Percentiles rank a stretch among this genome's conserved stretches.
These are phyloP conservation scores for Fusarium gaditjirri DNA, from an alignment of 2,329 filamentous ascomycete species.

Conservation along the genomic window DNA sequence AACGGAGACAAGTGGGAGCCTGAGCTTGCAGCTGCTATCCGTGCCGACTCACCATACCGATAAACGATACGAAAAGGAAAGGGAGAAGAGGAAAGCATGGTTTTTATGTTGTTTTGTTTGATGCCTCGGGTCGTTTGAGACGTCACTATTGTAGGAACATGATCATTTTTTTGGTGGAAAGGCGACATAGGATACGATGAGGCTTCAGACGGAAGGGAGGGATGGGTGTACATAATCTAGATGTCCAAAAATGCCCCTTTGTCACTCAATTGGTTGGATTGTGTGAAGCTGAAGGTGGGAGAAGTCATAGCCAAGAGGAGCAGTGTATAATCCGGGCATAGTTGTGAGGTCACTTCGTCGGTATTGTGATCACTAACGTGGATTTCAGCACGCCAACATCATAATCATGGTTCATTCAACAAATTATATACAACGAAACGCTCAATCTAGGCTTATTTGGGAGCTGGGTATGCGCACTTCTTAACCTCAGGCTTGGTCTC, in stretches of 20 bases:
- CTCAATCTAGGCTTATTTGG: slow-evolving; percentile 2
- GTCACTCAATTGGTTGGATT: slow-evolving; percentile 33
- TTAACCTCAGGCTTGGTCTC: slow-evolving; percentile 26
- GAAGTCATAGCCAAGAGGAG: background rate
- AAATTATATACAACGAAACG: background rate
- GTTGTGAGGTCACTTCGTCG: background rate
- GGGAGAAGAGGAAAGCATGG: slow-evolving; percentile 20
- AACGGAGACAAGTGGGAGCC: slow-evolving; percentile 99
- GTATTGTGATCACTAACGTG: background rate
- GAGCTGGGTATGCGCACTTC: slow-evolving; percentile 26
- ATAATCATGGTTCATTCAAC: slow-evolving; percentile 12
- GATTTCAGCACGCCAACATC: background rate
- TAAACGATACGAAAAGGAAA: slow-evolving; percentile 55
- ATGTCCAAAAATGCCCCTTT: slow-evolving; percentile 43
- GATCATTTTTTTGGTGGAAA: slow-evolving; percentile 16
- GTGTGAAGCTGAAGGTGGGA: background rate
- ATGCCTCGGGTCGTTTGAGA: slow-evolving; percentile 25
- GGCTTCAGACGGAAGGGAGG: slow-evolving; percentile 28
- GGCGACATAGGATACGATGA: slow-evolving; percentile 11
- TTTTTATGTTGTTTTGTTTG: slow-evolving; percentile 26
- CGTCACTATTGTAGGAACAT: slow-evolving; percentile 35
- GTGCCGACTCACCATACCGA: slow-evolving; percentile 92
- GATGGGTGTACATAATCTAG: slow-evolving; percentile 46
- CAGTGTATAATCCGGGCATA: background rate
- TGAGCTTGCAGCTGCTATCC: slow-evolving; percentile 89